Conservation (phyloP, 2,329 filamentous ascomycete species). For the Aspergillus carbonarius region DNA sequence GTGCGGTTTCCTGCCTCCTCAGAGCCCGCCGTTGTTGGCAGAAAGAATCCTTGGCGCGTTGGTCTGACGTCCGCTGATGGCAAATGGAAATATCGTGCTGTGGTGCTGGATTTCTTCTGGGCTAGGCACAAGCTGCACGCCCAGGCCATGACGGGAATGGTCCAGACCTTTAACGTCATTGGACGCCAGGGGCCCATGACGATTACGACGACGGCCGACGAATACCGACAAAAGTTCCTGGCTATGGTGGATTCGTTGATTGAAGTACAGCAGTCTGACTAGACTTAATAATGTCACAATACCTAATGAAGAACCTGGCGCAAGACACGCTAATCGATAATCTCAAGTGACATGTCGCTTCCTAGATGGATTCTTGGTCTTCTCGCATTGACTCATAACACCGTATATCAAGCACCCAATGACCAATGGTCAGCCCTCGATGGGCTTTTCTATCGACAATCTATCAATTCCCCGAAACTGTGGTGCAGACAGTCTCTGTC, state of each 20-base stretch:
- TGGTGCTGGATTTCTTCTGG: constrained; percentile 77
- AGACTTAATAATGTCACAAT: neutral
- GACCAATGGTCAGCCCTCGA: neutral
- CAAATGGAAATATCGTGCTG: constrained; percentile 65
- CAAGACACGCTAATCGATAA: neutral
- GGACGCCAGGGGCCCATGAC: constrained; percentile 69
- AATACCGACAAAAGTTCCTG: constrained; percentile 63
- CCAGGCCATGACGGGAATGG: constrained; percentile 63
- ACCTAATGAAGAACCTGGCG: neutral
- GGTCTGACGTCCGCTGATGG: constrained; percentile 63
- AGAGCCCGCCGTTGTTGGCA: constrained; percentile 31
- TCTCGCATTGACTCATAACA: constrained; percentile 6
- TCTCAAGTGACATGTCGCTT: neutral
- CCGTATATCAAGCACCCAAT: constrained; percentile 2
- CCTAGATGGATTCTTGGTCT: neutral
- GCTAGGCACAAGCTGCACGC: constrained; percentile 69
- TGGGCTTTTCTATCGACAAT: neutral
- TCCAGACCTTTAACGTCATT: constrained; percentile 63
- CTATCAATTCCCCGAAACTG: constrained; percentile 1
- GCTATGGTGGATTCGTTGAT: constrained; percentile 52
- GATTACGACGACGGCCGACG: constrained; percentile 67
- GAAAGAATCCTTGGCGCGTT: constrained; percentile 55
- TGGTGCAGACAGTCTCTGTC: neutral
- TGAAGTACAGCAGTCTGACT: constrained; percentile 28
- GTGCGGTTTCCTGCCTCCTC: constrained; percentile 55